Base-by-base conservation (phyloP, 768 basidiomycete species). In the Suillus americanus region DNA sequence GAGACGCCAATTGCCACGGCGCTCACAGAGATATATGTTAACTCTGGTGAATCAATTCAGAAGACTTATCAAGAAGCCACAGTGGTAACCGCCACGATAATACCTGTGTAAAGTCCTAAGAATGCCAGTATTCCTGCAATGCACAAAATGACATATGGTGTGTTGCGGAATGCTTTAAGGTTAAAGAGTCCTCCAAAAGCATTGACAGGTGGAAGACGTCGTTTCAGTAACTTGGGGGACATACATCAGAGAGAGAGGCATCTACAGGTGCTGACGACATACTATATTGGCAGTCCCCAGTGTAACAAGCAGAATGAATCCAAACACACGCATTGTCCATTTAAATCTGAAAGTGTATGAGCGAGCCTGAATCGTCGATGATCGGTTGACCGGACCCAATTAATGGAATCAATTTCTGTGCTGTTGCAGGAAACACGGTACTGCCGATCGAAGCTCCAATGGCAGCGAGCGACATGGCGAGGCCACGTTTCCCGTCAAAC, bases 301-400 rank as follows among this genome's bases (percentile, higher is more conserved):
- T 1, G 82, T 71, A 16, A 80, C 66, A 1, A 89, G 65, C 0
- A 91, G 72, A 10, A 91, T 83, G 66, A 91, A 86, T 2, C 85
- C 90, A 50, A 91, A 75, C 38, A 88, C 83, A 14, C 91, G 81
- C 81, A 90, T 85, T 0, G 91, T 90, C 91, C 91, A 93, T 66
- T 79, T 78, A 73, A 92, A 93, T n/a, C 90, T 92, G 48, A 18
- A 35, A n/a, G 5, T 8, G 46, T 4, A 16, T 65, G 53, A 23
- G 59, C 20, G 4, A 23, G 25, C 38, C 8, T 10, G 3, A 55
- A n/a, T 30, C 9, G 4, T n/a, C 1, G 8, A 35, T 33, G 20
- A 37, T 53, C 20, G 40, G 3, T 18, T 13, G n/a, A 8, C 79
- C 82, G 16, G 70, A 86, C 88, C 89, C 87, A 2, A 89, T 80